Evolutionary conservation across 2,329 filamentous ascomycete species (phyloP), one percentile per base, ranked within the genome.

Genomic region (Scytalidium lignicola): DNA sequence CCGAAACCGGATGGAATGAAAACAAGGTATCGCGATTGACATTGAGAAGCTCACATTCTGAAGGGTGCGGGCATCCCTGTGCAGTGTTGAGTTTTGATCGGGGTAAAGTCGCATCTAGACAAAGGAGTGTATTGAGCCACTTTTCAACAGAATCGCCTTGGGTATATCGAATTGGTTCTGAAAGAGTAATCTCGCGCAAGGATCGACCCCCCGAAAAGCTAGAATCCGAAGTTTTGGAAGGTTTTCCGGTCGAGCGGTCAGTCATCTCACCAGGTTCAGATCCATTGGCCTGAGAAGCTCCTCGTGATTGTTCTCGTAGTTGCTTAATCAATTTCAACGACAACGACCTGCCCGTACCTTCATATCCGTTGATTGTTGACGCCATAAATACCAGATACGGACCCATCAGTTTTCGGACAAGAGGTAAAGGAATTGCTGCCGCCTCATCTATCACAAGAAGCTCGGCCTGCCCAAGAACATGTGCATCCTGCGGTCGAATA

Each of bases 331-430:
- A 78, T 72, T 99, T 99, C 47, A 99, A 74, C 0, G 93, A 97
- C 5, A 99, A 77, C 1, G 93, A 97, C 50, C 93, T 83, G 39
- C 93, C 93, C 6, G 93, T 99, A 49, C 93, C 93, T 72, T 99
- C 93, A 66, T 99, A 99, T 51, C 93, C 93, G 65, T 97, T 97
- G 72, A 99, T 96, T 1, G 93, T 99, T 1, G 93, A 99, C 1
- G 95, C 90, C 93, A 99, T 97, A 70, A 99, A 99, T 8, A 97
- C 90, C 32, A 99, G 75, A 68, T 99, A 99, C 13, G 92, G 92
- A 0, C 93, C 93, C 82, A 99, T 91, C 39, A 99, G 76, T 70
- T 96, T 96, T 59, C 86, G 80, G 7, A 99, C 93, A 2, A 97
- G 74, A 1, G 93, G 93, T 10, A 99, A 71, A 12, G 95, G 93